A percentile compares a stretch with the other conserved stretches of the same genome.
These are phyloP conservation scores for Saprolegnia diclina DNA, from an alignment of 352 stramenopile species.

Conservation along the genomic window DNA sequence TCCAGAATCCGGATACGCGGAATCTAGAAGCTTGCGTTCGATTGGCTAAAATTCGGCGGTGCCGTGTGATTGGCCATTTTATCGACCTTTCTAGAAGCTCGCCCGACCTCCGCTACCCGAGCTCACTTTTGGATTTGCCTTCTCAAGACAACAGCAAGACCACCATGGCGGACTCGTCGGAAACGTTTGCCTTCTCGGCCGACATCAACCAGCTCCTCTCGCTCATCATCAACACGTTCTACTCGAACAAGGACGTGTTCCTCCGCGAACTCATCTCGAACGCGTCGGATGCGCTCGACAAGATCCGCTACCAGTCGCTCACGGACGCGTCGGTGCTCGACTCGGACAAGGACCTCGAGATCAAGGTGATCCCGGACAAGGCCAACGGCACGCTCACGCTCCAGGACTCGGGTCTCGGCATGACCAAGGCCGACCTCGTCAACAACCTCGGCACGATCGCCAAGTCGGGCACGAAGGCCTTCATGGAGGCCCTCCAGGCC, in stretches of 20 bases:
- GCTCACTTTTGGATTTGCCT: conserved; percentile 27
- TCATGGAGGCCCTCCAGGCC: conserved; percentile 98
- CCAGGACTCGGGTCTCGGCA: conserved; percentile 98
- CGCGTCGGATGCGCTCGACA: conserved; percentile 95
- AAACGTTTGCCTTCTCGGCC: conserved; percentile 99
- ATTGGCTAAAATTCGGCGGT: not conserved
- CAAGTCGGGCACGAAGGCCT: conserved; percentile 99
- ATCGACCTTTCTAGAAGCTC: conserved; percentile 23
- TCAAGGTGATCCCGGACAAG: conserved; percentile 99
- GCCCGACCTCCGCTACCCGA: not conserved
- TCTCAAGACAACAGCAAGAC: not conserved
- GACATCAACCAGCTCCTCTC: conserved; percentile 99
- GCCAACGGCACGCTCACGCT: conserved; percentile 99
- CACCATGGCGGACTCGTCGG: conserved; percentile 84
- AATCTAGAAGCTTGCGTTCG: conserved; percentile 13
- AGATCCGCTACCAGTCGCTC: conserved; percentile 96
- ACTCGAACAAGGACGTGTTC: conserved; percentile 99
- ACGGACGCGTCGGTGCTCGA: conserved; percentile 95
- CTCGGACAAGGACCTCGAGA: conserved; percentile 96
- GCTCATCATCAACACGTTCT: conserved; percentile 98
- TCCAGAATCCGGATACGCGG: conserved; percentile 11
- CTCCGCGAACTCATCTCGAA: conserved; percentile 96
- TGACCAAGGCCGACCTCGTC: conserved; percentile 99
- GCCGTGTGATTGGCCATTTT: not conserved
- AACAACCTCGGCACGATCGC: conserved; percentile 99